Evolutionary conservation across 108 stramenopile species (phyloP), one percentile per base, ranked within the genome.

Genomic region (Cyclostephanos tholiformis): DNA sequence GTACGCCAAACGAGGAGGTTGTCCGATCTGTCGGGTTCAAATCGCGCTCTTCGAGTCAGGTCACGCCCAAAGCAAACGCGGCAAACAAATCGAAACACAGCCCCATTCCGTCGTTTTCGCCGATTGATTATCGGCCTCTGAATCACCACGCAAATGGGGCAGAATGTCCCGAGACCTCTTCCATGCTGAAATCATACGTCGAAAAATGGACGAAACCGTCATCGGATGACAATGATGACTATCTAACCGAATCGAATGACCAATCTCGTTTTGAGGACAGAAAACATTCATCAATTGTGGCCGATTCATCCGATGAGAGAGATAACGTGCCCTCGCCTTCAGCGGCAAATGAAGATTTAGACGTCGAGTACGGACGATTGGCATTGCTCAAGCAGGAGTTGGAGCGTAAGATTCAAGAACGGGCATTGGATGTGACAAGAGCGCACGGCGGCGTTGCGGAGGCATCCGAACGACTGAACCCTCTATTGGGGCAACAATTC

Each of bases 311-410:
- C 10, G 19, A 63, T 27, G 22, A 19, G 61, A 38, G 43, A 44
- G n/a, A 62, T 22, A 44, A 39, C 22, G 17, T 62, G 12, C 61
- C 23, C 23, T 70, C 69, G 29, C 57, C 69, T 9, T 29, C 41
- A 48, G 41, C 26, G 26, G 39, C 30, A n/a, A 60, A 60, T 39
- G 46, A 70, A 49, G 0, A 62, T 5, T 10, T 62, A 4, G 61
- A 62, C 5, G 29, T 52, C 5, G 66, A 67, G 7, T 67, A 67
- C 17, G 66, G 66, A 19, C 27, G 30, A 67, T 69, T 73, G n/a
- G 72, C 72, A 73, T 69, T 73, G 19, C 29, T 68, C 57, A 73
- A 73, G 38, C 52, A 73, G 30, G 67, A 73, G 27, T 39, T 73
- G 65, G 67, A 73, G 36, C 66, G 38, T 8, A 73, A 73, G 67